Conservation (phyloP, 169 alveolate species). For the Neospora caninum region DNA sequence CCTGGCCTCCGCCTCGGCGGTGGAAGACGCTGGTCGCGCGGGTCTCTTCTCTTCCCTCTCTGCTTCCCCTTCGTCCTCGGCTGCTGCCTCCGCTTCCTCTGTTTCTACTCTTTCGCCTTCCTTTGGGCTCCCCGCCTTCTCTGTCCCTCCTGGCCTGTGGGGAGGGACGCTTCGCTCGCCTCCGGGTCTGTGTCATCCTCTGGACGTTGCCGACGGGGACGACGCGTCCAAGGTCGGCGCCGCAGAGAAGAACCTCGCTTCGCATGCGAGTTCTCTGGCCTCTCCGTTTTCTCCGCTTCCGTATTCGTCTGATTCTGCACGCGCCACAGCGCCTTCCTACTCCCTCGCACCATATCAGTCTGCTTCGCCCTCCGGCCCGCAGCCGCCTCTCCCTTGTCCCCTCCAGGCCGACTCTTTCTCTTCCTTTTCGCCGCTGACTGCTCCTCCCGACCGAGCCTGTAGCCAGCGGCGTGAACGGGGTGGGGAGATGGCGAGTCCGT, state of each 20-base stretch:
- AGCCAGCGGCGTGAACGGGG: too few species aligned
- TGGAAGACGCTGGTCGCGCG: background rate
- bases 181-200: background rate
- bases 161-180: background rate
- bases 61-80: background rate
- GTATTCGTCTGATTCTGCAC: background rate
- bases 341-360: background rate
- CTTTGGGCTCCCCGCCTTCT: background rate
- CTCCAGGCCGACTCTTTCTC: background rate
- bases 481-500: too few species aligned
- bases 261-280: background rate
- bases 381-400: too few species aligned
- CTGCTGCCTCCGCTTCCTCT: background rate
- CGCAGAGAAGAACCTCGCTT: background rate
- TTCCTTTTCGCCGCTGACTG: background rate
- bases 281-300: background rate
- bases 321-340: background rate
- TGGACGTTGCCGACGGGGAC: background rate
- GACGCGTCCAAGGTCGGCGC: background rate
- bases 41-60: background rate
- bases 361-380: too few species aligned
- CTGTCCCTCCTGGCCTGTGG: background rate
- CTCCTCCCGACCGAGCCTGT: too few species aligned
- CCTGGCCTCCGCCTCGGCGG: background rate
- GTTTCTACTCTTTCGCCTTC: background rate